A percentile compares a stretch with the other conserved stretches of the same genome.
phyloP scores from a whole-genome alignment of 768 basidiomycete species.

The Megacollybia marginata region DNA sequence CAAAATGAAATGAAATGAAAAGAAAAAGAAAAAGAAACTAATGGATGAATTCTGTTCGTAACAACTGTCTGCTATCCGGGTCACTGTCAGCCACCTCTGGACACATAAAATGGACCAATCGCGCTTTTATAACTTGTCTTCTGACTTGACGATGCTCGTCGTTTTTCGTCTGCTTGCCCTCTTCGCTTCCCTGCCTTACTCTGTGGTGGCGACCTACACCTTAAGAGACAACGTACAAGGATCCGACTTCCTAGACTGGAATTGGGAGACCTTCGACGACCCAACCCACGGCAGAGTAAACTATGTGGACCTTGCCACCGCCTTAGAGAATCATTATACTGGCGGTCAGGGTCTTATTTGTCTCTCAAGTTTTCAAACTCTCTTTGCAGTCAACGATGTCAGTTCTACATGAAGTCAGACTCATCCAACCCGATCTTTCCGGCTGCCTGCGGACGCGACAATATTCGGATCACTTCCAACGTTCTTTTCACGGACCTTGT shows the following conservation, averaged over 20 bases:
- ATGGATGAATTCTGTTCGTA: no score
- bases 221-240: no score
- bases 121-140: no score
- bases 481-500: constrained; percentile 40
- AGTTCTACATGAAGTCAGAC: constrained; percentile 56
- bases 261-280: constrained; percentile 44
- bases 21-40: no score
- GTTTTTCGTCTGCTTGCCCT: no score
- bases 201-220: no score
- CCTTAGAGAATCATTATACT: constrained; percentile 34
- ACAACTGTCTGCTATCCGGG: no score
- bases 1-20: no score
- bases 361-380: neutral
- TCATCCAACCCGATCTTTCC: constrained; percentile 25
- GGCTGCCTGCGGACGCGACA: constrained; percentile 42
- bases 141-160: no score
- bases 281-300: constrained; percentile 65
- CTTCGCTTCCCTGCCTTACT: no score
- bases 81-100: no score
- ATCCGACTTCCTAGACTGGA: constrained; percentile 19
- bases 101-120: no score
- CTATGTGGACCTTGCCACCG: constrained; percentile 40
- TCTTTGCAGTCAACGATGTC: constrained; percentile 22
- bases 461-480: constrained; percentile 43
- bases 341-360: constrained; percentile 28